phyloP scores from a whole-genome alignment of 148 eudicot genomes.

The Rhododendron ferrugineum region DNA sequence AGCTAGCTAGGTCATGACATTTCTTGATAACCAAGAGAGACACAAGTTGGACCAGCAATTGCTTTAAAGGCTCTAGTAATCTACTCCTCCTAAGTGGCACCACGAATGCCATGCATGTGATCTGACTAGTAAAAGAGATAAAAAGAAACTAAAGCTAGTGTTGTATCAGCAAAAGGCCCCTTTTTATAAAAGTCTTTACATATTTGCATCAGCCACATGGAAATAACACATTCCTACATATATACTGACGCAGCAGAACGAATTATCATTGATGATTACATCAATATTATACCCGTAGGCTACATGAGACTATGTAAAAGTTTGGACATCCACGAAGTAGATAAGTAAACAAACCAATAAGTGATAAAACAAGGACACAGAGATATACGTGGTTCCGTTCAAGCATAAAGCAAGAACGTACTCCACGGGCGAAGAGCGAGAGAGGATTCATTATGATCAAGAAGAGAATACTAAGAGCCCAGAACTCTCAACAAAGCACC shows the following conservation, averaged over 20 bases:
- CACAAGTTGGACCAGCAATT: background rate
- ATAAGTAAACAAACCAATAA: too few species aligned
- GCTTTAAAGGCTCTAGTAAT: background rate
- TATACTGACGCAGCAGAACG: background rate
- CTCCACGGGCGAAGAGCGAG: too few species aligned
- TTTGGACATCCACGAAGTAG: too few species aligned
- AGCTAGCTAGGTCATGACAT: background rate
- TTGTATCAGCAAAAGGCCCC: background rate
- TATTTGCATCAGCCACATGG: conserved; percentile 3
- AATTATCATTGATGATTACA: too few species aligned
- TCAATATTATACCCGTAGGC: too few species aligned
- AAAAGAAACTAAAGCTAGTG: background rate
- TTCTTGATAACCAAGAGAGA: background rate
- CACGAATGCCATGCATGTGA: background rate
- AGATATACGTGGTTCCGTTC: too few species aligned
- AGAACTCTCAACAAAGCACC: too few species aligned
- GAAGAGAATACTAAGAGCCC: too few species aligned
- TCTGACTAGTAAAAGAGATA: background rate
- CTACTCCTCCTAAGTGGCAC: background rate
- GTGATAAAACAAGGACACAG: too few species aligned
- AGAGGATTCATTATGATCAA: too few species aligned
- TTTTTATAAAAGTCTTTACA: background rate
- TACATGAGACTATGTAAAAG: too few species aligned
- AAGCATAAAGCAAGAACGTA: too few species aligned
- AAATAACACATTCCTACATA: background rate